These are phyloP conservation scores for Boechera retrofracta DNA, from an alignment of 345 rosid genomes.

Conservation along the genomic window DNA sequence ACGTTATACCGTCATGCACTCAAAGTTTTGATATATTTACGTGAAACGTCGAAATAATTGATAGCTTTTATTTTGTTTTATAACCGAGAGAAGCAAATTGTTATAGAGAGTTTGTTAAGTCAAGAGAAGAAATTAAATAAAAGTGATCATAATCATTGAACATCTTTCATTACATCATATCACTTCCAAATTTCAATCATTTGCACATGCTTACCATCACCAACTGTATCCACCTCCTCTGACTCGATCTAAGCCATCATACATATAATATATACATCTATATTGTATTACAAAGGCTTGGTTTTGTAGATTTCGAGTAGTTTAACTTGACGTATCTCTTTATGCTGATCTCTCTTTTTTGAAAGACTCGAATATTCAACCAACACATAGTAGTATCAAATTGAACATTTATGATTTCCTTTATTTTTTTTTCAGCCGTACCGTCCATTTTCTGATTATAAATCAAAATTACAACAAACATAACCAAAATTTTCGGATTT, in stretches of 20 bases:
- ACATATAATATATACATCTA: not conserved
- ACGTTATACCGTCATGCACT: constrained; percentile 24
- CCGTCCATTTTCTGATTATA: not conserved
- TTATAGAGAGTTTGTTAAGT: constrained; percentile 25
- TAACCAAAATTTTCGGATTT: constrained; percentile 17
- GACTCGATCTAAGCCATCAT: constrained; percentile 35
- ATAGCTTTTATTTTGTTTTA: not conserved
- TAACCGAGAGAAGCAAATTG: constrained; percentile 5
- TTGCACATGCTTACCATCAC: constrained; percentile 43
- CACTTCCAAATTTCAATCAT: constrained; percentile 35
- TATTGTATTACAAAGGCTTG: not conserved
- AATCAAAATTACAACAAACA: constrained; percentile 31
- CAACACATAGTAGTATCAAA: not conserved
- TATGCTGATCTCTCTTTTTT: not conserved
- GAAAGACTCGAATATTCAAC: not conserved
- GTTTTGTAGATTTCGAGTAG: not conserved
- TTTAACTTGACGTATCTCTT: not conserved
- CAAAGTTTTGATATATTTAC: not conserved
- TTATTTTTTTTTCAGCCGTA: not conserved
- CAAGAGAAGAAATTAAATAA: constrained; percentile 16
- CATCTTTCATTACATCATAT: constrained; percentile 34
- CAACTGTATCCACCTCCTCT: constrained; percentile 39
- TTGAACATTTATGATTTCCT: constrained; percentile 3
- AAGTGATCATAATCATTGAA: constrained; percentile 41
- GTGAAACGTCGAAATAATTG: too few relatives aligned